These are phyloP conservation scores for Huiozyma naganishii DNA, from an alignment of 805 yeast species.

Conservation along the genomic window DNA sequence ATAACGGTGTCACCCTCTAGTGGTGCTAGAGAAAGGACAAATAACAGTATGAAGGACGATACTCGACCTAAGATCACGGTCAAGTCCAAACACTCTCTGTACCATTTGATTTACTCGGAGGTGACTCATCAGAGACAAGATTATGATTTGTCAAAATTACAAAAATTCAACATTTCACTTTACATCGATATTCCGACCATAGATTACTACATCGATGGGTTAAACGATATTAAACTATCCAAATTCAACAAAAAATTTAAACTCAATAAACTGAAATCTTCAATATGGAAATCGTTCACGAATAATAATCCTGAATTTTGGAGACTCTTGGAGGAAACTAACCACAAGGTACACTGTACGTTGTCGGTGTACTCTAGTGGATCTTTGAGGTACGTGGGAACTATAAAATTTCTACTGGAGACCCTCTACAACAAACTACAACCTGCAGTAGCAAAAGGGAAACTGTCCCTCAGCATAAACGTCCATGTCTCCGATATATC, in stretches of 20 bases:
- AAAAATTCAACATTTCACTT: conserved; percentile 13
- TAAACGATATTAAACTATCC: conserved; percentile 18
- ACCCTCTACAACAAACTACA: conserved; percentile 12
- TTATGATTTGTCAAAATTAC: background rate
- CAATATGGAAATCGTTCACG: conserved; percentile 18
- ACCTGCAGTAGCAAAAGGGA: conserved; percentile 1
- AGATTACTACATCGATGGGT: conserved; percentile 26
- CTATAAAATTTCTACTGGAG: conserved; percentile 24
- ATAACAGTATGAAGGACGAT: background rate
- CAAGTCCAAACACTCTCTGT: conserved; percentile 20
- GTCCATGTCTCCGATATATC: conserved; percentile 22
- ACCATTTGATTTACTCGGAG: conserved; percentile 22
- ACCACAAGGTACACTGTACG: background rate
- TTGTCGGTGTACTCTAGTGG: conserved; percentile 20
- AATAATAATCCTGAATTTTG: conserved; percentile 19
- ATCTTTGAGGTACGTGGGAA: conserved; percentile 26
- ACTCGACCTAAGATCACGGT: conserved; percentile 21
- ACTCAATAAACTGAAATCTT: conserved; percentile 18
- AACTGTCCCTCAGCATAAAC: conserved; percentile 12
- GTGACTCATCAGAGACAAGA: conserved; percentile 3
- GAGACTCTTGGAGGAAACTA: conserved; percentile 5
- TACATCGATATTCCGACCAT: conserved; percentile 28
- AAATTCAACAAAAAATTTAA: conserved; percentile 23
- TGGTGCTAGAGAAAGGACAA: background rate
- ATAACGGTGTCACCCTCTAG: background rate